Evolutionary conservation across 768 basidiomycete species (phyloP), one percentile per base, ranked within the genome.

Genomic region (Pleurotus pulmonarius): DNA sequence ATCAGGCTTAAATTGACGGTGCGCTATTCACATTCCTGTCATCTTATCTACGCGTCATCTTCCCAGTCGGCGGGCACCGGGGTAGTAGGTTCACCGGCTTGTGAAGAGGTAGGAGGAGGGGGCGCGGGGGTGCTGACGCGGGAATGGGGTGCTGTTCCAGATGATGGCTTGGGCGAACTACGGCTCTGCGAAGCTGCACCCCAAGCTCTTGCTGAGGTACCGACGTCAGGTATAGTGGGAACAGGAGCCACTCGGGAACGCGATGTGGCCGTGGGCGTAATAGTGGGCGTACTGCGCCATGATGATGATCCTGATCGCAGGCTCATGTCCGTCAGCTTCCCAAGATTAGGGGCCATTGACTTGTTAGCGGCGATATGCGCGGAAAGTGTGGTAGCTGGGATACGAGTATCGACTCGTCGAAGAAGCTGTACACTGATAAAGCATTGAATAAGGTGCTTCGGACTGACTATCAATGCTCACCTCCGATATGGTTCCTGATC

Each of bases 401-500:
- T 71, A 20, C 92, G 83, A 0, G 93, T 88, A 67, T 97, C 94
- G 46, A 94, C 70, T 12, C 92, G 82, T 34, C 91, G 80, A 49
- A 92, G 74, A 47, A 97, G 81, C 65, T 92, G 88, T 1, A 96
- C 88, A 61, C 92, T 88, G 34, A 25, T 39, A 11, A 44, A 18
- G 46, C n/a, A 49, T 16, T 18, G 11, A 34, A 22, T 44, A 56
- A 29, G 16, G 22, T 7, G 9, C 22, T n/a, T 20, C 34, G 52
- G 47, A 38, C 51, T n/a, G 37, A 25, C 55, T 8, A 18, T 16
- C 40, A 7, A 7, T 11, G 67, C 70, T 18, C 16, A 83, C 82
- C 80, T 85, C 47, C 92, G 77, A 64, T 90, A 81, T 0, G 96
- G 96, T 63, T 97, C 96, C 63, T 90, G 89, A 67, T 98, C 96